Evolutionary conservation across 78 protist genomes (phyloP), one percentile per base, ranked within the genome.

Genomic region (Isochrysis galbana): DNA sequence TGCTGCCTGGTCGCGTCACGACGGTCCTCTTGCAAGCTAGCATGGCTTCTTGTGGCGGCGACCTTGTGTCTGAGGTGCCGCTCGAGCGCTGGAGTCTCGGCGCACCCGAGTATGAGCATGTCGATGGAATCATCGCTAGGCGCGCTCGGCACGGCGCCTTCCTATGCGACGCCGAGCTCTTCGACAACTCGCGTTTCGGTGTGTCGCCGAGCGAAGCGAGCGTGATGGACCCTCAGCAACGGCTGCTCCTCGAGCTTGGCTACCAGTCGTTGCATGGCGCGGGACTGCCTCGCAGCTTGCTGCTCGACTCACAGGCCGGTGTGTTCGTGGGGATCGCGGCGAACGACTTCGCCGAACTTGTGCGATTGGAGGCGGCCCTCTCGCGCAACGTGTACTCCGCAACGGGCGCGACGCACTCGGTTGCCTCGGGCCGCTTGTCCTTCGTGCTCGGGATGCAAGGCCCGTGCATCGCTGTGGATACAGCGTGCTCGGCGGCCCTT

Each of bases 391-490:
- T 44, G 46, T 87, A 51, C 72, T 10, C 54, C 0, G 91, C 47
- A 4, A 87, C 91, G 5, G 91, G 82, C 80, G 5, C 10, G n/a
- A n/a, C n/a, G n/a, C n/a, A n/a, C n/a, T n/a, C n/a, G n/a, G n/a
- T n/a, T n/a, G n/a, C n/a, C n/a, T n/a, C n/a, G n/a, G n/a, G n/a
- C n/a, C n/a, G n/a, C n/a, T n/a, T n/a, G n/a, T n/a, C n/a, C n/a
- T n/a, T 92, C 70, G 36, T 61, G 22, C 87, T 93, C 77, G 96
- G 95, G 69, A 92, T 96, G 32, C 42, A 72, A 23, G 98, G 98
- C 11, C 98, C 98, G 7, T 72, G 95, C 0, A 23, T 97, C 96
- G 98, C 92, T 94, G n/a, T n/a, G n/a, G n/a, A n/a, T n/a, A n/a
- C n/a, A n/a, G n/a, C n/a, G n/a, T n/a, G n/a, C n/a, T n/a, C n/a